Base-by-base conservation (phyloP, 495 filamentous ascomycete species). In the Neurospora sp. region DNA sequence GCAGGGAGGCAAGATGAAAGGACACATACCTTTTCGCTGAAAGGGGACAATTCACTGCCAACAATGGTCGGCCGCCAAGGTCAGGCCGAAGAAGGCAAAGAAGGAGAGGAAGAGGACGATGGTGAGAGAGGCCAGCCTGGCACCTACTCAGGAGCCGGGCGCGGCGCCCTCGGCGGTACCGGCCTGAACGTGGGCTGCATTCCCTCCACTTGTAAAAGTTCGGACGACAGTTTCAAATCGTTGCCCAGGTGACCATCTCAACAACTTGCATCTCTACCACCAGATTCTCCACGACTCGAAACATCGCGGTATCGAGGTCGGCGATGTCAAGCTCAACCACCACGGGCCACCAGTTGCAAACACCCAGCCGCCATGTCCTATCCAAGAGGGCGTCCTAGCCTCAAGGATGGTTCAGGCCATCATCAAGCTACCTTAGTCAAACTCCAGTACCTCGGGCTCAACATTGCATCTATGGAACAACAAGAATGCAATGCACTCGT, bases 121-220 rank as follows among this genome's bases (percentile, higher is more conserved):
- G 7, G 7, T 4, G 42, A n/a, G 18, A n/a, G 18, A 5, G 14
- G 40, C 78, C 40, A 41, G 40, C 40, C 40, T 41, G 40, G 40
- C 14, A 41, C 14, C 40, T 6, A 41, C 40, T 16, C 40, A 16
- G 40, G 40, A 41, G 12, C 40, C 40, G 40, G 40, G 88, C 94
- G 96, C 79, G 96, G 94, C 76, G 88, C 88, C 73, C 90, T 99
- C 78, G 96, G 96, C 77, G 96, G 96, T 79, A 99, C 95, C 76
- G 98, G 96, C 87, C 86, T 99, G 78, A 99, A 99, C 85, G 96
- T 85, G 96, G 96, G 96, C 84, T 99, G 96, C 85, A 99, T 98
- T 79, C 96, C 96, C 69, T 98, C 95, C 73, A 99, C 42, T n/a
- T 46, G 7, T 8, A 1, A 46, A n/a, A 99, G 85, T 97, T 23